Conservation (phyloP, 495 filamentous ascomycete genomes). For the Aspergillus homomorphus region DNA sequence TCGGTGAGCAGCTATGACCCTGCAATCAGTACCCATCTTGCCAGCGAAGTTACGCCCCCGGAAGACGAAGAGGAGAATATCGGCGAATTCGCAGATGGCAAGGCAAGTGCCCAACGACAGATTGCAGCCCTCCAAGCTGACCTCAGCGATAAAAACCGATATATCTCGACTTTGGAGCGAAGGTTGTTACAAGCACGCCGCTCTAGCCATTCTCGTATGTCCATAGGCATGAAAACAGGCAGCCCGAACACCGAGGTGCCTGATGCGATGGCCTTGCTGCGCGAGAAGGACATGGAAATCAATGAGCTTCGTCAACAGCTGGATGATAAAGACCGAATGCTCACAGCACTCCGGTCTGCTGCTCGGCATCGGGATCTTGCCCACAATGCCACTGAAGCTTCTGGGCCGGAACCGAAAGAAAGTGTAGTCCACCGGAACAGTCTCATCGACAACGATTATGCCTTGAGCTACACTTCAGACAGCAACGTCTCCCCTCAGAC, state of each 20-base stretch:
- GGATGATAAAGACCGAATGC: slow-evolving; percentile 95
- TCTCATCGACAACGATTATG: not conserved
- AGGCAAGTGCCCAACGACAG: slow-evolving; percentile 74
- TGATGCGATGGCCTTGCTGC: slow-evolving; percentile 62
- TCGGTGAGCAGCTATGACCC: slow-evolving; percentile 49
- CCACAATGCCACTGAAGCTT: slow-evolving; percentile 51
- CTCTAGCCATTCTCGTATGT: slow-evolving; percentile 83
- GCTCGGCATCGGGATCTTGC: slow-evolving; percentile 83
- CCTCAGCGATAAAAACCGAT: slow-evolving; percentile 90
- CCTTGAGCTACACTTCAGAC: slow-evolving; percentile 4
- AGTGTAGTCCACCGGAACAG: slow-evolving; percentile 22
- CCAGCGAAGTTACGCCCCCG: slow-evolving; percentile 35
- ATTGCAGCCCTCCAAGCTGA: slow-evolving; percentile 89
- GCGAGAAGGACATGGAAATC: slow-evolving; percentile 93
- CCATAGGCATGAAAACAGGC: slow-evolving; percentile 58
- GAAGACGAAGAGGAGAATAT: slow-evolving; percentile 70
- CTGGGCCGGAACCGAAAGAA: slow-evolving; percentile 32
- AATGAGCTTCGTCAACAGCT: slow-evolving; percentile 82
- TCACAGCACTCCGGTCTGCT: slow-evolving; percentile 80
- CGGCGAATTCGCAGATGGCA: slow-evolving; percentile 83
- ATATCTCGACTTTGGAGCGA: slow-evolving; percentile 90
- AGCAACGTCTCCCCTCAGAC: slow-evolving; percentile 23
- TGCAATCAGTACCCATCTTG: slow-evolving; percentile 37
- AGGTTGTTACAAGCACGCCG: slow-evolving; percentile 87
- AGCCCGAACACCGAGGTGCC: slow-evolving; percentile 65